Evolutionary conservation across 2,329 filamentous ascomycete species (phyloP).

Genomic region (Fusarium mundagurra): DNA sequence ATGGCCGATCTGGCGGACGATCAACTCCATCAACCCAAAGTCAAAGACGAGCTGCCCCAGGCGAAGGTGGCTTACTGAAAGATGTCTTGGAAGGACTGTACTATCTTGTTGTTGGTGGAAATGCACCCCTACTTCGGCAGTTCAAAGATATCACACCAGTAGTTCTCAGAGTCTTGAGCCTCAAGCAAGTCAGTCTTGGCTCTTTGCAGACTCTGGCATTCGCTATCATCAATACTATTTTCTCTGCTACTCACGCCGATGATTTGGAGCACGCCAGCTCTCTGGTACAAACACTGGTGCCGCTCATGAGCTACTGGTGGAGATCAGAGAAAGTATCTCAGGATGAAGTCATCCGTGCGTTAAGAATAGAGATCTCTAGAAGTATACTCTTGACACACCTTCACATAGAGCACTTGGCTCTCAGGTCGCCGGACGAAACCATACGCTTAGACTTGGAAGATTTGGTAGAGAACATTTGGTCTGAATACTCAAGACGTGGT

Average conservation of each 20-base stretch:
- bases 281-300: slow-evolving; percentile 70
- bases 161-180: slow-evolving; percentile 69
- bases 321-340: slow-evolving; percentile 71
- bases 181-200: slow-evolving; percentile 66
- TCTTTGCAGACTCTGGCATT: slow-evolving; percentile 78
- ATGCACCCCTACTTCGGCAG: slow-evolving; percentile 70
- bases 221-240: slow-evolving; percentile 76
- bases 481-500: slow-evolving; percentile 78
- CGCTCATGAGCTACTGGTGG: slow-evolving; percentile 82
- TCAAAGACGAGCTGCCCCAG: slow-evolving; percentile 41
- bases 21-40: slow-evolving; percentile 46
- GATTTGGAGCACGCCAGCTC: slow-evolving; percentile 70
- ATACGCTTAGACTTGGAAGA: slow-evolving; percentile 65
- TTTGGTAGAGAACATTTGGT: slow-evolving; percentile 76
- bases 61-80: slow-evolving; percentile 48
- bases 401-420: slow-evolving; percentile 67
- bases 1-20: slow-evolving; percentile 42
- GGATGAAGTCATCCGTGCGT: slow-evolving; percentile 66
- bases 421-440: slow-evolving; percentile 52
- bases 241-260: slow-evolving; percentile 74
- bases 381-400: slow-evolving; percentile 73
- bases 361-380: slow-evolving; percentile 82
- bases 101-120: slow-evolving; percentile 70
- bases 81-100: slow-evolving; percentile 70
- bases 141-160: slow-evolving; percentile 65